Conservation (phyloP, 2,329 filamentous ascomycete species). For the Botrytis byssoidea region DNA sequence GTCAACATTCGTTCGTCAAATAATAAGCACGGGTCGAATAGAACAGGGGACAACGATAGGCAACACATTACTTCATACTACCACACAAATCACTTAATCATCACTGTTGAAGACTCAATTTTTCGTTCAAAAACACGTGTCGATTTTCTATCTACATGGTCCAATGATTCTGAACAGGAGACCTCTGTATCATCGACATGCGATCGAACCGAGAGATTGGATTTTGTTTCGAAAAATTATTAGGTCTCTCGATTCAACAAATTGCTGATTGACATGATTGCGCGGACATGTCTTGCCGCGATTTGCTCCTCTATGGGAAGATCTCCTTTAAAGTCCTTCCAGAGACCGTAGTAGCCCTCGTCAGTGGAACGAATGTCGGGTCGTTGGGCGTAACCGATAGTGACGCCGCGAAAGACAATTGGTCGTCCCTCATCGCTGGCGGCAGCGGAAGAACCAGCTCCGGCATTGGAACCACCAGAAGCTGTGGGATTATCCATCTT, state of each 20-base stretch:
- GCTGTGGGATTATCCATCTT: neutral
- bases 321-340: rapidly evolving
- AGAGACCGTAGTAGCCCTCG: rapidly evolving
- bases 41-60: neutral
- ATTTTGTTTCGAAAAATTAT: neutral
- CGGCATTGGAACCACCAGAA: neutral
- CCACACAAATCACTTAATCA: neutral
- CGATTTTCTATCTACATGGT: neutral
- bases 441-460: neutral
- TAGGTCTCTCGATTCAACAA: neutral
- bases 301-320: rapidly evolving
- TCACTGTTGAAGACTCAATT: neutral
- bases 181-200: neutral
- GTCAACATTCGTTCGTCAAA: too few relatives aligned
- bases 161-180: neutral
- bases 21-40: neutral
- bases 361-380: neutral
- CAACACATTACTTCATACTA: neutral
- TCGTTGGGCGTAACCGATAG: neutral
- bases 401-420: neutral
- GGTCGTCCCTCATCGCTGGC: neutral
- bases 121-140: neutral
- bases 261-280: neutral
- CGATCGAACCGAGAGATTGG: neutral
- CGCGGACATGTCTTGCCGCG: too few relatives aligned